Evolutionary conservation across 1,139 yeast genomes (phyloP).

Genomic region (Lodderomyces parapsilosis): DNA sequence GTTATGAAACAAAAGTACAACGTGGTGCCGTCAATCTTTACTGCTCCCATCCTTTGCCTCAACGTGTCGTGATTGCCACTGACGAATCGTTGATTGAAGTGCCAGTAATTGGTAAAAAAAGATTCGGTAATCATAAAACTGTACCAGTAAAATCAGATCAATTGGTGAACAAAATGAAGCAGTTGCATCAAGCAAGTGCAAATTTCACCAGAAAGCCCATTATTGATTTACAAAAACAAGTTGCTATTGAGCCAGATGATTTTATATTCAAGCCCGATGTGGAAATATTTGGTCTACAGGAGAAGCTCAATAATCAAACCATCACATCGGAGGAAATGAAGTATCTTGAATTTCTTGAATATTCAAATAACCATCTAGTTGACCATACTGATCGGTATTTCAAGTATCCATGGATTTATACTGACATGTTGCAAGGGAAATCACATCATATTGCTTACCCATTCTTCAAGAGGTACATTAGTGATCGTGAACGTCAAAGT

Average conservation of each 20-base stretch:
- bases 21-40: conserved; percentile 38
- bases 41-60: conserved; percentile 33
- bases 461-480: conserved; percentile 41
- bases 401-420: conserved; percentile 46
- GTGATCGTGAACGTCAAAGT: conserved; percentile 42
- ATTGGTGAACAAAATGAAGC: conserved; percentile 15
- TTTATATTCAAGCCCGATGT: conserved; percentile 33
- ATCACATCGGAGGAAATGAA: conserved; percentile 21
- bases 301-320: conserved; percentile 17
- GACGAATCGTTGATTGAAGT: conserved; percentile 28
- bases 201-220: conserved; percentile 4
- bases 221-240: conserved; percentile 14
- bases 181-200: conserved; percentile 5
- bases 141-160: conserved; percentile 10
- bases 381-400: conserved; percentile 36
- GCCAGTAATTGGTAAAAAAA: conserved; percentile 28
- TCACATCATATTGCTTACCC: conserved; percentile 50
- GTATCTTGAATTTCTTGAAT: conserved; percentile 30
- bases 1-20: conserved; percentile 31
- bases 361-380: conserved; percentile 26
- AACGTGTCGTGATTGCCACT: conserved; percentile 24
- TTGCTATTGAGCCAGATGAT: conserved; percentile 24
- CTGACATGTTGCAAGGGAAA: conserved; percentile 41
- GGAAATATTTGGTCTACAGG: conserved; percentile 27
- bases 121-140: conserved; percentile 20